Base-by-base conservation (phyloP, 306 rosid species). In the Rosa chinensis region DNA sequence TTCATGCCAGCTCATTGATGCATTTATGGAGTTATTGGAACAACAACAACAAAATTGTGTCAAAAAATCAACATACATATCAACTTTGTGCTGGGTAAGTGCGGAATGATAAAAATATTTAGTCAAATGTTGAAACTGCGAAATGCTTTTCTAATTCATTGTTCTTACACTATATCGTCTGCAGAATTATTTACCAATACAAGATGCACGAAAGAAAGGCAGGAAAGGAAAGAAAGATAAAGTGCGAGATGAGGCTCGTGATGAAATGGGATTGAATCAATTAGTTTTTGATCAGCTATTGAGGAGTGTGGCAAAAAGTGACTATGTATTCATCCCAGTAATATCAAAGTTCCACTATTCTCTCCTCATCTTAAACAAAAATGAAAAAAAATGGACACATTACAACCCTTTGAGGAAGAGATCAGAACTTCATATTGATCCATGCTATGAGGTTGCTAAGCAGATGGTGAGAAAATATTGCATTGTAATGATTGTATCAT, bases 21-120 rank as follows among this genome's bases (percentile, higher is more conserved):
- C 68, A 63, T 63, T 63, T 12, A 63, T 63, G 68, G 68, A 62
- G 68, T 35, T 62, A 62, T 11, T 62, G 68, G 20, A 63, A 63
- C 42, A 25, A 61, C 39, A 25, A 28, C n/a, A 63, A n/a, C 1
- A n/a, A 16, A 63, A 28, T 6, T 11, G 20, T 28, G 42, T 25
- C 1, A 63, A 63, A 63, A 16, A 13, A 63, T 63, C 68, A 63
- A 63, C 68, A 4, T 63, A 63, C 42, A 32, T 63, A 63, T 63
- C 42, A 63, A 63, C 68, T 63, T 32, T 63, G 68, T 25, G 9
- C 42, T 63, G 20, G 68, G 68, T 63, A 63, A 63, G 68, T 63
- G 42, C 20, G 0, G 5, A 21, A 23, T 59, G 37, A 23, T 21
- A 10, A 23, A 5, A 23, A 21, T 4, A 17, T 55, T 55, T 7